These are phyloP conservation scores for Phialophora macrospora DNA, from an alignment of 2,329 filamentous ascomycete species.

Conservation along the genomic window DNA sequence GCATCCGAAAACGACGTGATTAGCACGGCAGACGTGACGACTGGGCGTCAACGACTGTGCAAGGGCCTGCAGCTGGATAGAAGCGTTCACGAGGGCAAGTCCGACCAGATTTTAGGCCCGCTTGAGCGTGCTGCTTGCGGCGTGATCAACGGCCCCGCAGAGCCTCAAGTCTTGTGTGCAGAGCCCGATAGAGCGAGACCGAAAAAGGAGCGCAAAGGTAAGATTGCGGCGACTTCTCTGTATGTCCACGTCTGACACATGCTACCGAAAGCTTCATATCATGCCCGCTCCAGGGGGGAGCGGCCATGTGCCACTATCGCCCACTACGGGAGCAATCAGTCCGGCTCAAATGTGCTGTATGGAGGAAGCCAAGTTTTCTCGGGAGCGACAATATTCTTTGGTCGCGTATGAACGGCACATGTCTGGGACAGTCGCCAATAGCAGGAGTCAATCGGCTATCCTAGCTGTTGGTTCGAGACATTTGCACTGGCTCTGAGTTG, in stretches of 20 bases:
- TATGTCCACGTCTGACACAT: neutral
- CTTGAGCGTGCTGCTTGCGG: neutral
- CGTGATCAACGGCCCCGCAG: neutral
- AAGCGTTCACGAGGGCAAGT: neutral
- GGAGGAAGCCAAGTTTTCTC: constrained; percentile 6
- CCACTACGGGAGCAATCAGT: constrained; percentile 1
- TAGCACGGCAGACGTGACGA: neutral
- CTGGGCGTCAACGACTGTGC: neutral
- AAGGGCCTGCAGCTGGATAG: neutral
- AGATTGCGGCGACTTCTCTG: neutral
- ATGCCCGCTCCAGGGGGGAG: neutral
- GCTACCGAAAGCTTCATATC: neutral
- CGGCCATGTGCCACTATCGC: neutral
- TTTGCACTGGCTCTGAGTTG: neutral
- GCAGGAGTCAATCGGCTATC: neutral
- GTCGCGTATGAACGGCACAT: neutral
- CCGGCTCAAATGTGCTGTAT: constrained; percentile 8
- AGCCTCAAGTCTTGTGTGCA: neutral
- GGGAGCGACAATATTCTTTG: neutral
- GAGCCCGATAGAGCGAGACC: neutral
- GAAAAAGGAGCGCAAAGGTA: constrained; percentile 4
- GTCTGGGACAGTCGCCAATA: neutral
- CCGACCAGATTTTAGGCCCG: neutral
- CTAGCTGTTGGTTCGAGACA: neutral
- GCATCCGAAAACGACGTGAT: neutral